phyloP scores from a whole-genome alignment of 345 rosid genomes.

The Eucalyptus globulus region DNA sequence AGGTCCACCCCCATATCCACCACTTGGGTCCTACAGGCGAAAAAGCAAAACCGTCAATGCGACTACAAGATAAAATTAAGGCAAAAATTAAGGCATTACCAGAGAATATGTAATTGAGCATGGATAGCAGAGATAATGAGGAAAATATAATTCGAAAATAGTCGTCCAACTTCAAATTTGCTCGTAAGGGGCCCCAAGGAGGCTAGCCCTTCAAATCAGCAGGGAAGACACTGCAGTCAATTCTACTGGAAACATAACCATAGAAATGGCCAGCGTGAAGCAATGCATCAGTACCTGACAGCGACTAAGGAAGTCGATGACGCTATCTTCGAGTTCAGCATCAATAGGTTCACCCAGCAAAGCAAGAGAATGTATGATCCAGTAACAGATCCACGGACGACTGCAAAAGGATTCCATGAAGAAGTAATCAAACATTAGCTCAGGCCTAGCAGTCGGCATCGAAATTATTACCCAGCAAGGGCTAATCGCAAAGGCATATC shows the following conservation, averaged over 20 bases:
- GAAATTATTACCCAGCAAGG: not conserved
- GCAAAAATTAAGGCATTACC: not conserved
- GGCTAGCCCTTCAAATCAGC: not conserved
- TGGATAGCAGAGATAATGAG: not conserved
- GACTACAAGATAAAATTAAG: not conserved
- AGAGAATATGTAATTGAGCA: not conserved
- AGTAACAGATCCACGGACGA: constrained; percentile 97
- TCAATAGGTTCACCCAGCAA: constrained; percentile 68
- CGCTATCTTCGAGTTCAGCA: constrained; percentile 31
- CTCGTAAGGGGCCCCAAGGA: not conserved
- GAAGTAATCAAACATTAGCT: not conserved
- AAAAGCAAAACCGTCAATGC: not conserved
- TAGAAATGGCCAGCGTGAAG: not conserved
- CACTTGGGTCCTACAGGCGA: constrained; percentile 52
- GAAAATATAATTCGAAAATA: not conserved
- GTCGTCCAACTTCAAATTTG: not conserved
- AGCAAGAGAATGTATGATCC: constrained; percentile 89
- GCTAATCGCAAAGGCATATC: not conserved
- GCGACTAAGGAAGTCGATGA: constrained; percentile 57
- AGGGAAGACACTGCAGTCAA: not conserved
- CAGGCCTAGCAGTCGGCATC: not conserved
- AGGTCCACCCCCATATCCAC: constrained; percentile 98
- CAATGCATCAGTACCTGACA: constrained; percentile 48
- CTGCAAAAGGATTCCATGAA: constrained; percentile 12
- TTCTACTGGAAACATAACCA: not conserved